Base-by-base conservation (phyloP, 2,329 filamentous ascomycete species). In the Ophiostoma pallidulum region DNA sequence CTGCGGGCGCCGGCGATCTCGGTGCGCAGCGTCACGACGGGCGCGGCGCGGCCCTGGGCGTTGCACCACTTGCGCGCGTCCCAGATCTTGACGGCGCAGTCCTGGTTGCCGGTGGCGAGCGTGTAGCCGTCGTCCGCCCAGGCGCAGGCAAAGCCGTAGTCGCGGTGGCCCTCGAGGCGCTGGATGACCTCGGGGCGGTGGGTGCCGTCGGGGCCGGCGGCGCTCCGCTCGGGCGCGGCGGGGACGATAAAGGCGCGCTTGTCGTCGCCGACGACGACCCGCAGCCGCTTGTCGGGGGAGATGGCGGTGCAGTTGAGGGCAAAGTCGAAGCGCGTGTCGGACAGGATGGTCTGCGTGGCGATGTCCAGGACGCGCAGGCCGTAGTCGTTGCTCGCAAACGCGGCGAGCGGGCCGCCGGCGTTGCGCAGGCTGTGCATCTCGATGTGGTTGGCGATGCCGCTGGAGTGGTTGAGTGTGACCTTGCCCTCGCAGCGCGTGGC, bases 51-150 rank as follows among this genome's bases (percentile, higher is more conserved):
- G 59, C 47, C 6, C 77, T 77, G 4, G 72, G 65, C 8, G 47
- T 72, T 66, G 38, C 66, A 71, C 81, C 83, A 86, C 46, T 75
- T 78, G 8, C 86, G 75, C 8, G 84, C 82, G 60, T 91, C 86
- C 80, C 83, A 90, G 41, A 91, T 78, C 53, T 80, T 78, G 54
- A 90, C 73, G 24, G 72, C 74, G 60, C 75, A 82, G 62, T 91
- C 86, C 62, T 91, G 85, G 52, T 82, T 83, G 19, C 81, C 85
- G 0, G 86, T 90, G 12, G 86, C 86, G 18, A 90, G 74, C 12
- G 80, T 82, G 66, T 80, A 80, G 28, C 84, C 85, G 59, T 90
- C 82, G 45, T 84, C 79, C 16, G 84, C 82, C 86, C 86, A 91
- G 54, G 83, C 85, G 57, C 83, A 88, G 2, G 85, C 79, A 57